Base-by-base conservation (phyloP, 2,329 filamentous ascomycete species). In the Fusarium pilosicola region DNA sequence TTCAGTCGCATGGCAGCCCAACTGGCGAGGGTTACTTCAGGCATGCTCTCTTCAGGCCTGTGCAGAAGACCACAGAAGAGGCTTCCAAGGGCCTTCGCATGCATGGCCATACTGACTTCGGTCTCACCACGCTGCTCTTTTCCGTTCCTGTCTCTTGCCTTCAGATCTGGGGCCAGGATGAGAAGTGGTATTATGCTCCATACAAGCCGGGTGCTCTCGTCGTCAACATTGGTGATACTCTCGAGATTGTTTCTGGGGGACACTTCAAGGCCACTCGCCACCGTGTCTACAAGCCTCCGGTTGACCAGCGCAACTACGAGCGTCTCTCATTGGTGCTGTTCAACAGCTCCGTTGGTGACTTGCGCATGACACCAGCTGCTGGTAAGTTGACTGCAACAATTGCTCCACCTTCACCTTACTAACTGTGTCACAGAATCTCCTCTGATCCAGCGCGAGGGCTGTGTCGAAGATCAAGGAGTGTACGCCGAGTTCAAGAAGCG, bases 401-500 rank as follows among this genome's bases (percentile, higher is more conserved):
- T 38, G 36, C 22, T 0, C 15, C 4, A 7, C 6, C 1, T 8
- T 10, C 10, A 3, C 13, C 17, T 3, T 13, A 12, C 41, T 48
- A 4, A 51, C 22, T 9, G 10, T 22, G 17, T 3, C 10, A 7
- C 8, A 74, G 77, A 74, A 12, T 80, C 79, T 9, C 79, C 79
- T 1, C 78, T 80, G 4, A 80, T 80, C 42, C 77, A 80, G 42
- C 75, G 79, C 8, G 78, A 86, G 68, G 85, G 84, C 39, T 86
- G 83, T 24, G 79, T 86, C 34, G 75, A 82, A 36, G 80, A 83
- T 8, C 84, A 86, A 71, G 85, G 84, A 5, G 81, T 86, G 7
- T 86, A 85, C 75, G 82, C 81, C 42, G 83, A 85, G 49, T 86
- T 85, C 78, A 85, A 84, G 75, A 80, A 78, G 24, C 81, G 83